Percentiles rank a stretch among this genome's conserved stretches.
Conservation (phyloP, 768 basidiomycete genomes). For the Multifurca ochricompacta region DNA sequence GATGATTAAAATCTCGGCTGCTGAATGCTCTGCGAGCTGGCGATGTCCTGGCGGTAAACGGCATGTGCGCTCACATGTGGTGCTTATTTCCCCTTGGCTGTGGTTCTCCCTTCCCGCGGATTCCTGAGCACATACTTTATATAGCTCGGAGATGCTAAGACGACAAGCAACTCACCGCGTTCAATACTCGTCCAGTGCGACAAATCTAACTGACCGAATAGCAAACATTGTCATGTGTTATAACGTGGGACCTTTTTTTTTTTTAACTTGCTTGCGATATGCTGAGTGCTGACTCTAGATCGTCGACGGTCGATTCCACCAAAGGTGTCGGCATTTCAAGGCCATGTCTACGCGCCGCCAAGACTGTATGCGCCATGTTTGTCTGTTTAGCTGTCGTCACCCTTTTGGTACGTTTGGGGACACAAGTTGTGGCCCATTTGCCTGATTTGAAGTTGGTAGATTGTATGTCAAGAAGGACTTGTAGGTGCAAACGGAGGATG, state of each 20-base stretch:
- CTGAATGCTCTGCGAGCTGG: slow-evolving; percentile 9
- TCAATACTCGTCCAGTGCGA: slow-evolving; percentile 11
- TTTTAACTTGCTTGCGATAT: background rate
- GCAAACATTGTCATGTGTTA: slow-evolving; percentile 18
- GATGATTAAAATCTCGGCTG: slow-evolving; percentile 18
- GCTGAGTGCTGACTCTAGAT: slow-evolving; percentile 16
- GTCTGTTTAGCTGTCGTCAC: slow-evolving; percentile 24
- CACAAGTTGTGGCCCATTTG: background rate
- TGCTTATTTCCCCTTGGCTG: background rate
- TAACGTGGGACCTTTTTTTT: slow-evolving; percentile 13
- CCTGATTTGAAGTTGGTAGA: slow-evolving; percentile 5
- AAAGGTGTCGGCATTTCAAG: slow-evolving; percentile 23
- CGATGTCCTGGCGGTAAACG: slow-evolving; percentile 16
- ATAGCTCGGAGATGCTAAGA: slow-evolving; percentile 1
- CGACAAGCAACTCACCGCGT: background rate
- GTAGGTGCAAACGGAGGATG: slow-evolving; percentile 22
- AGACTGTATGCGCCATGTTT: slow-evolving; percentile 22
- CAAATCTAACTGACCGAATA: background rate
- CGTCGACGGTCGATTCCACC: slow-evolving; percentile 24
- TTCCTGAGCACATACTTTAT: slow-evolving; percentile 14
- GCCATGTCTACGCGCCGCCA: slow-evolving; percentile 25
- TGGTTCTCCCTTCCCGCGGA: background rate
- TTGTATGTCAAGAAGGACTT: slow-evolving; percentile 11
- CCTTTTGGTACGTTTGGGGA: slow-evolving; percentile 16
- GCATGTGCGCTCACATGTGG: slow-evolving; percentile 14